Conservation (phyloP, 805 yeast genomes). For the Nematodospora valgi region DNA sequence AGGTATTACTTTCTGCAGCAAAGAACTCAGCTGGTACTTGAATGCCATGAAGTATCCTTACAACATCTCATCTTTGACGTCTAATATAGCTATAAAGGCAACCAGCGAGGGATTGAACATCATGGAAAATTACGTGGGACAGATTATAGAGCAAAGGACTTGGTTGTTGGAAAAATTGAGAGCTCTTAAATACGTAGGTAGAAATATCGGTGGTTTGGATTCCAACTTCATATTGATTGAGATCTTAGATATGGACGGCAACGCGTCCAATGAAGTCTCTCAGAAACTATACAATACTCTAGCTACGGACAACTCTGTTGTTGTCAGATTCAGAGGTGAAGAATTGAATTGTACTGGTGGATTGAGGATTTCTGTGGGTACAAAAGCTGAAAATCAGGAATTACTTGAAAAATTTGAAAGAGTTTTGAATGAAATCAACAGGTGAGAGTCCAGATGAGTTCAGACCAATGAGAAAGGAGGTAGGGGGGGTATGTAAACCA, state of each 20-base stretch:
- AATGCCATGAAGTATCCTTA: conserved; percentile 96
- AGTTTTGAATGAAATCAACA: conserved; percentile 19
- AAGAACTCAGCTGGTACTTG: conserved; percentile 59
- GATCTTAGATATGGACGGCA: conserved; percentile 57
- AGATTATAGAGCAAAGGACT: conserved; percentile 54
- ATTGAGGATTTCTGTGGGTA: conserved; percentile 84
- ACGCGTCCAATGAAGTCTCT: conserved; percentile 70
- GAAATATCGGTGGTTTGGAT: conserved; percentile 77
- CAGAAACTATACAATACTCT: conserved; percentile 58
- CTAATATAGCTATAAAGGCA: conserved; percentile 74
- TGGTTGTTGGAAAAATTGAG: conserved; percentile 52
- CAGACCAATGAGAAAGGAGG: too few species aligned
- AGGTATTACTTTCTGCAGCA: conserved; percentile 72
- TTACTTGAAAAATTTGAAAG: conserved; percentile 49
- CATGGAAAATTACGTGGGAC: conserved; percentile 55
- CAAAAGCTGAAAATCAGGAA: conserved; percentile 63
- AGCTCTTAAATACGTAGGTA: conserved; percentile 61
- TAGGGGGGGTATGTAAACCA: too few species aligned
- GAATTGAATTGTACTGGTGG: conserved; percentile 90
- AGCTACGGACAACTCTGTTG: conserved; percentile 74
- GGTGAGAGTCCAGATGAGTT: too few species aligned
- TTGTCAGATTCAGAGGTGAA: conserved; percentile 85
- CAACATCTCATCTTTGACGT: conserved; percentile 79
- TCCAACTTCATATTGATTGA: conserved; percentile 82
- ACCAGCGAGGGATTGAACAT: conserved; percentile 49